Conservation (phyloP, 2,329 filamentous ascomycete genomes). For the Aspergillus nomiae region DNA sequence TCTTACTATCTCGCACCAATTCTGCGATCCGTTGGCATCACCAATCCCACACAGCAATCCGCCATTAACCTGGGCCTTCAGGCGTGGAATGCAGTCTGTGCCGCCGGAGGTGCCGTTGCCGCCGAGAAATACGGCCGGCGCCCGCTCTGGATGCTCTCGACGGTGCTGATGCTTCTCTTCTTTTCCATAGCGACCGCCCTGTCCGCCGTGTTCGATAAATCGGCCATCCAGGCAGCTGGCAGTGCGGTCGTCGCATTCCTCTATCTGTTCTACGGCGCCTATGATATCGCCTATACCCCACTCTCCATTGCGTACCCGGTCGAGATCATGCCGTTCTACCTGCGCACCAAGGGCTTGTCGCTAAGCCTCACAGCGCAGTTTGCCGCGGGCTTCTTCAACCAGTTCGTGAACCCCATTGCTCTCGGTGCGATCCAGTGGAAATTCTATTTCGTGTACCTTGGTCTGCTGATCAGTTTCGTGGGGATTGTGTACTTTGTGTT, state of each 20-base stretch:
- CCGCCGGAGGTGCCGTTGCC: neutral
- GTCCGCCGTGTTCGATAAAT: neutral
- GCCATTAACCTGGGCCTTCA: neutral
- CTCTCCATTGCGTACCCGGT: constrained; percentile 31
- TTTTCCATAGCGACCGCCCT: neutral
- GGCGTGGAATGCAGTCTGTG: neutral
- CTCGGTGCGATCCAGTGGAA: constrained; percentile 42
- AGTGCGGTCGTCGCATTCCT: neutral
- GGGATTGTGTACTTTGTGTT: neutral
- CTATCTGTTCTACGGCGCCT: constrained; percentile 21
- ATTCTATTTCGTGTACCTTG: constrained; percentile 24
- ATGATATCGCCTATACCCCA: constrained; percentile 33
- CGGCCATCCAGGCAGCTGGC: neutral
- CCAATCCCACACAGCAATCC: neutral
- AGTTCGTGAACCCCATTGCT: constrained; percentile 47
- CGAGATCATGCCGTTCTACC: constrained; percentile 38
- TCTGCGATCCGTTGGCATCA: neutral
- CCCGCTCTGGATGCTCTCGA: neutral
- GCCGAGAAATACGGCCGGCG: constrained; percentile 1
- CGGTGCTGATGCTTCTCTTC: constrained; percentile 30
- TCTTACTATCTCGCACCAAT: neutral
- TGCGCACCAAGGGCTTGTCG: constrained; percentile 39
- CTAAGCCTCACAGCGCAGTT: constrained; percentile 27
- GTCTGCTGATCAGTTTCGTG: neutral
- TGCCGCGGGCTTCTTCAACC: constrained; percentile 40